Conservation (phyloP, 2,329 filamentous ascomycete genomes). For the Aspergillus sp. region DNA sequence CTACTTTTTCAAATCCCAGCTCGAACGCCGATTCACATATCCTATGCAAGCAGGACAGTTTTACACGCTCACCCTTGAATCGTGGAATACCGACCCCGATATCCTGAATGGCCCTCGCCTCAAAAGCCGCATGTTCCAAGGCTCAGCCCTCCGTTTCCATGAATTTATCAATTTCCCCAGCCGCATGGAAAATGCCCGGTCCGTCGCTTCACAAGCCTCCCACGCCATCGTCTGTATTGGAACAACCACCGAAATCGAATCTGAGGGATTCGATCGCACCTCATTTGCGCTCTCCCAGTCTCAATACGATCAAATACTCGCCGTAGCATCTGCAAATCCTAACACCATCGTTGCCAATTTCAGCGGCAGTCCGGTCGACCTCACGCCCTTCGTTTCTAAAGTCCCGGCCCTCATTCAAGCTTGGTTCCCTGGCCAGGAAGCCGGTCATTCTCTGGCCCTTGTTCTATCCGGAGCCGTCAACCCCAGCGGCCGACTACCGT, state of each 20-base stretch:
- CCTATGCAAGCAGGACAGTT: not conserved
- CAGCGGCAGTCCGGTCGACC: too few relatives aligned
- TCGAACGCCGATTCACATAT: slow-evolving; percentile 3
- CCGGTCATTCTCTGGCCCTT: too few relatives aligned
- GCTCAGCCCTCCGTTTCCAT: slow-evolving; percentile 3
- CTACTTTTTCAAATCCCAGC: slow-evolving; percentile 5
- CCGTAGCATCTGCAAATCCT: not conserved
- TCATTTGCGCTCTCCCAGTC: not conserved
- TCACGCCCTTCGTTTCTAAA: too few relatives aligned
- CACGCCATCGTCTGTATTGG: slow-evolving; percentile 3
- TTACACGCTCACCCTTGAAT: slow-evolving; percentile 1
- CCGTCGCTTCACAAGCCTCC: not conserved
- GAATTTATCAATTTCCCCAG: not conserved
- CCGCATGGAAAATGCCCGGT: not conserved
- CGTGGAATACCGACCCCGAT: slow-evolving; percentile 1
- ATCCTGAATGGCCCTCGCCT: not conserved
- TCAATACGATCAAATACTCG: slow-evolving; percentile 2
- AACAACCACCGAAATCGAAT: slow-evolving; percentile 7
- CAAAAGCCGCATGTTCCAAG: slow-evolving; percentile 1
- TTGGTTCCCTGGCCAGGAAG: too few relatives aligned
- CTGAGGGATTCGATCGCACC: slow-evolving; percentile 1
- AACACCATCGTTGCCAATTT: too few relatives aligned
- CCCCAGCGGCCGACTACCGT: not conserved
- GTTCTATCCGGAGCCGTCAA: too few relatives aligned
- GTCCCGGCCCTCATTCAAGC: too few relatives aligned